Percentiles rank a stretch among this genome's conserved stretches.
These are phyloP conservation scores for Erodium trifolium DNA, from an alignment of 441 rosid genomes.

Conservation along the genomic window DNA sequence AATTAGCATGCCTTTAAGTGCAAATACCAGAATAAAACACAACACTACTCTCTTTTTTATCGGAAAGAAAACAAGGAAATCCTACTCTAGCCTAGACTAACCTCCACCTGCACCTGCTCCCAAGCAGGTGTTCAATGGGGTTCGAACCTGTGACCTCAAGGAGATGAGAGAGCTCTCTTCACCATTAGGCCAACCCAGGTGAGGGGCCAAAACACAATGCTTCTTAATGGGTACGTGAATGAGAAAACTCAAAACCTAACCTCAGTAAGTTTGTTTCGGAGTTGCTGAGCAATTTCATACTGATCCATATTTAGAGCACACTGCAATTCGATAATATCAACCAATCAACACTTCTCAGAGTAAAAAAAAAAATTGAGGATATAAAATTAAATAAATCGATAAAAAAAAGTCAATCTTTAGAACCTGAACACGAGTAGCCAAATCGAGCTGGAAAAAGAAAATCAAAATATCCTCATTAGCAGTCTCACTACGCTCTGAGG, in stretches of 20 bases:
- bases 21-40: background rate
- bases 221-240: constrained; percentile 6
- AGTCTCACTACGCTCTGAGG: constrained; percentile 69
- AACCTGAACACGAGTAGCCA: constrained; percentile 93
- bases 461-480: constrained; percentile 87
- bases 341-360: constrained; percentile 14
- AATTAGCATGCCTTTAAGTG: constrained; percentile 14
- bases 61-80: too few relatives aligned
- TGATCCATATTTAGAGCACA: constrained; percentile 80
- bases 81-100: too few relatives aligned
- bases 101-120: too few relatives aligned
- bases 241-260: constrained; percentile 29
- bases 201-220: background rate
- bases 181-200: too few relatives aligned
- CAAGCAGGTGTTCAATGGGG: too few relatives aligned
- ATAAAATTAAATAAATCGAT: background rate
- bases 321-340: constrained; percentile 36
- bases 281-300: constrained; percentile 74
- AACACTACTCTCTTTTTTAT: too few relatives aligned
- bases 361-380: constrained; percentile 10
- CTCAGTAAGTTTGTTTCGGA: constrained; percentile 84
- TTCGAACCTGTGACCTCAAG: too few relatives aligned
- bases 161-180: too few relatives aligned
- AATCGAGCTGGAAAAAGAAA: constrained; percentile 85
- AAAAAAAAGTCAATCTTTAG: background rate